Evolutionary conservation across 768 basidiomycete species (phyloP), one percentile per base, ranked within the genome.

Genomic region (Tylopilus balloui): DNA sequence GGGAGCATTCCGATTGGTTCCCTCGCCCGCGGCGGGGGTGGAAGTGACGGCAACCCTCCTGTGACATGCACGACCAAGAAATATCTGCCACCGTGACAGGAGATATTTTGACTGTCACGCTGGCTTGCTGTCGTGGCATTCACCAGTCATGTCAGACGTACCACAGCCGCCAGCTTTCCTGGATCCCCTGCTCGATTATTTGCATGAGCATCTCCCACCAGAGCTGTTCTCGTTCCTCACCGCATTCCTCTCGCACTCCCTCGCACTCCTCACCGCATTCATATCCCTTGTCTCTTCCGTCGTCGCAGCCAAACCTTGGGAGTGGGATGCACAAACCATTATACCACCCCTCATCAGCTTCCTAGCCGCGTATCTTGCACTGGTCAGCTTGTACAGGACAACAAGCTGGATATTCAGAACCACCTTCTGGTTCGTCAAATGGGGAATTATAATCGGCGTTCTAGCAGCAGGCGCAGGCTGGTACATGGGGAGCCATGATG

Each of bases 381-480:
- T 92, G n/a, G 53, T 83, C 35, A 87, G 81, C 62, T 66, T 89
- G 45, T 89, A 89, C 69, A 84, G 86, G 51, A 90, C 89, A 5
- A 83, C 88, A 12, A 76, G 75, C 20, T 90, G 85, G 83, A 73
- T 86, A 58, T 68, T 90, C 54, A 78, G 85, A 51, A 79, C 78
- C 28, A 71, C 69, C 23, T 65, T 88, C 55, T 88, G 78, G 74
- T 76, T 88, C 58, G 63, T 86, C 58, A 92, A 92, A 68, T 92
- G 88, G 88, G 84, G 83, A 20, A 68, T 73, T 11, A 68, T 92
- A 40, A 51, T 88, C 9, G 77, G 73, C 12, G 66, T 73, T 2
- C 57, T 84, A 8, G 73, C 77, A n/a, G 82, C 76, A 6, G 74
- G 72, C 8, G 62, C 69, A 14, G 81, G 80, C 10, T 88, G 79